phyloP scores from a whole-genome alignment of 2,329 filamentous ascomycete genomes.

The Fusarium sp. region DNA sequence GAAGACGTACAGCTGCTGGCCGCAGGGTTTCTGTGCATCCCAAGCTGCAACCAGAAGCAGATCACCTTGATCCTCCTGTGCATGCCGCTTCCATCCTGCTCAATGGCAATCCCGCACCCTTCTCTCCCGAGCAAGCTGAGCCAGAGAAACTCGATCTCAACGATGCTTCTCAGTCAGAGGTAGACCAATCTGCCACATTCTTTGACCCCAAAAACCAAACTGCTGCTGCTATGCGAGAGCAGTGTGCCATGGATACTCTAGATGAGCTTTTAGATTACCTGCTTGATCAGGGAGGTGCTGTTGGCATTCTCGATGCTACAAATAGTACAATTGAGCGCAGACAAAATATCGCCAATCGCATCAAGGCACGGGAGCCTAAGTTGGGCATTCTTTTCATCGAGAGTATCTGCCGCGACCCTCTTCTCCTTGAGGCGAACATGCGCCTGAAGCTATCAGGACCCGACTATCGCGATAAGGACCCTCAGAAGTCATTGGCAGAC shows the following conservation, averaged over 20 bases:
- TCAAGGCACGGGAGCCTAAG: conserved; percentile 86
- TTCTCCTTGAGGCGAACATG: conserved; percentile 95
- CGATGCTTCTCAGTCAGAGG: conserved; percentile 58
- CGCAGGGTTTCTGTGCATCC: conserved; percentile 57
- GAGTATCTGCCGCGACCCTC: conserved; percentile 89
- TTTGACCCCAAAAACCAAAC: conserved; percentile 92
- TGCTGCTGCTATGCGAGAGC: conserved; percentile 87
- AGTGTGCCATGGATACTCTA: conserved; percentile 91
- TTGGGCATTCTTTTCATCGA: conserved; percentile 96
- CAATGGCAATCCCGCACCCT: conserved; percentile 64
- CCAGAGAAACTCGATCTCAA: conserved; percentile 59
- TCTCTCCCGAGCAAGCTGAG: conserved; percentile 54
- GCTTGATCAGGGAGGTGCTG: conserved; percentile 83
- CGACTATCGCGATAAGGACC: conserved; percentile 96
- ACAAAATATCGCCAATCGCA: conserved; percentile 85
- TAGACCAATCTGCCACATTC: conserved; percentile 93
- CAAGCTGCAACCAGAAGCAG: conserved; percentile 54
- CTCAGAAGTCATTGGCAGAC: conserved; percentile 84
- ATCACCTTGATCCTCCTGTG: conserved; percentile 62
- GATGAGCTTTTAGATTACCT: conserved; percentile 95
- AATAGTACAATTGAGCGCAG: conserved; percentile 94
- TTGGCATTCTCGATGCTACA: conserved; percentile 96
- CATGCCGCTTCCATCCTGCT: conserved; percentile 72
- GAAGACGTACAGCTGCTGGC: conserved; percentile 84
- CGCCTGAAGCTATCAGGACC: conserved; percentile 95